Evolutionary conservation across 2,329 filamentous ascomycete species (phyloP), one percentile per base, ranked within the genome.

Genomic region (Zasmidium cellare): DNA sequence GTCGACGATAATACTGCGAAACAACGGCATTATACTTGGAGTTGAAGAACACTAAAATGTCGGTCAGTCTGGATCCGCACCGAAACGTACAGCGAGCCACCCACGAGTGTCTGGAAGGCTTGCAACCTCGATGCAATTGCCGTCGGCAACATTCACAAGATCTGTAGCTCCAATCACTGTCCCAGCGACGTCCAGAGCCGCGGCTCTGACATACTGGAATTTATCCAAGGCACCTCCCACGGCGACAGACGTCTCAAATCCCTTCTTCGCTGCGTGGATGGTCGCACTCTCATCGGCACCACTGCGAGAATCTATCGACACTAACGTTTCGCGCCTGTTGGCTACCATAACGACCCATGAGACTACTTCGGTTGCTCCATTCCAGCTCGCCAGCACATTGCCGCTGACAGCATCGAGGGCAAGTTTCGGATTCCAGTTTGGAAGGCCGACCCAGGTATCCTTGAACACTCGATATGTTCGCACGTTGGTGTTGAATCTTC

Each of bases 381-480:
- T 41, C 35, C 35, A 41, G 35, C 35, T 41, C 35, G 16, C 3
- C 35, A 41, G 7, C 6, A 41, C 35, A 41, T 41, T 41, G 35
- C 35, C n/a, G n/a, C 35, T 49, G 20, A 25, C 14, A 16, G 46
- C 25, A 41, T 52, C 49, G 5, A 41, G 20, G 14, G 28, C 49
- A 18, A 49, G 22, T 25, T 49, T 49, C 16, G 46, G 46, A 25
- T 49, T 25, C 46, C 46, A 49, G 16, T 23, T 49, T 11, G 46
- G 46, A 19, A 49, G 22, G 24, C 46, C 46, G 46, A 49, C 16
- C 46, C 46, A 49, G n/a, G 20, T 52, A 12, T 49, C 22, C 14
- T 49, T 49, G 46, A 25, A 49, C n/a, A 49, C 46, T 23, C 46
- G 46, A 25, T 49, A 49, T 12, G 46, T 49, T 19, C 46, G 46